A percentile compares a stretch with the other conserved stretches of the same genome.
Evolutionary conservation across 2,329 filamentous ascomycete genomes (phyloP).

Genomic region (Graphilbum sp.): DNA sequence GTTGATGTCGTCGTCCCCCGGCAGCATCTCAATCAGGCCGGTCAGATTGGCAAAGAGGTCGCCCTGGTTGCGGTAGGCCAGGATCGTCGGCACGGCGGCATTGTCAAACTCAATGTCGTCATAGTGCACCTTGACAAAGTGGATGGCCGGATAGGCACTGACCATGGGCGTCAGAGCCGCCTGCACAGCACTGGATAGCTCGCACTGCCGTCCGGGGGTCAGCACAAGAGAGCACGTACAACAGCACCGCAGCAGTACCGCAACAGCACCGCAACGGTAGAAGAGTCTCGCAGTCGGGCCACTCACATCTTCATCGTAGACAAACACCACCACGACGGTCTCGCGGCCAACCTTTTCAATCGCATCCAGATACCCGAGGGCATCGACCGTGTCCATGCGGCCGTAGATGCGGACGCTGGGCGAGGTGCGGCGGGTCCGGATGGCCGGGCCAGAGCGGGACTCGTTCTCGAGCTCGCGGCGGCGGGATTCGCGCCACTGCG

Average conservation of each 20-base stretch:
- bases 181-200: slow-evolving; percentile 65
- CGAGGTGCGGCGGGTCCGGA: slow-evolving; percentile 51
- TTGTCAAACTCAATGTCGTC: slow-evolving; percentile 90
- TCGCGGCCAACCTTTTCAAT: slow-evolving; percentile 76
- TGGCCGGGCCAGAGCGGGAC: slow-evolving; percentile 21
- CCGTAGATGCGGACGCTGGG: slow-evolving; percentile 69
- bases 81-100: slow-evolving; percentile 68
- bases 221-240: slow-evolving; percentile 9
- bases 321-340: slow-evolving; percentile 80
- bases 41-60: slow-evolving; percentile 85
- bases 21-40: slow-evolving; percentile 74
- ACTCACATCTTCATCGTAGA: slow-evolving; percentile 70
- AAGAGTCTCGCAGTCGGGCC: too few species aligned
- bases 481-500: slow-evolving; percentile 69
- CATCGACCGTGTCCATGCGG: slow-evolving; percentile 68
- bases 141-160: slow-evolving; percentile 49
- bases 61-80: slow-evolving; percentile 75
- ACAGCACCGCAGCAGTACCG: too few species aligned
- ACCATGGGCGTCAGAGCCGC: slow-evolving; percentile 63
- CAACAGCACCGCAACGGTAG: too few species aligned
- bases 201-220: slow-evolving; percentile 37
- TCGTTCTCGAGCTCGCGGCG: slow-evolving; percentile 59
- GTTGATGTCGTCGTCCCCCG: slow-evolving; percentile 36
- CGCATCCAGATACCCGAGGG: slow-evolving; percentile 83
- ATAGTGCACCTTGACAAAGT: slow-evolving; percentile 83